Conservation (phyloP, 2,329 filamentous ascomycete species). For the Pseudogymnoascus sp. region DNA sequence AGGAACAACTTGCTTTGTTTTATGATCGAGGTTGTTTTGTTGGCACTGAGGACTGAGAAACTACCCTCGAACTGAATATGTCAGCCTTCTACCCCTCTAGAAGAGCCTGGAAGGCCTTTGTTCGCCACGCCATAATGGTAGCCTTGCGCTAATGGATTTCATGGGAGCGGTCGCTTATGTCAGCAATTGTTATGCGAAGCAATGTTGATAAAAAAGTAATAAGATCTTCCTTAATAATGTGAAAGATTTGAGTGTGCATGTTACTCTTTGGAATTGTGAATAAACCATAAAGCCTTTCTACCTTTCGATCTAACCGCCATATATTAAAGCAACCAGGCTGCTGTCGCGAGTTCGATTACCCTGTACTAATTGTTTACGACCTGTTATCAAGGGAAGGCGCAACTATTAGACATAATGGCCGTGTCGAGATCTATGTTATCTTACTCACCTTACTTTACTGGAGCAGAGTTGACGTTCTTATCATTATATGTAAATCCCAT, state of each 20-base stretch:
- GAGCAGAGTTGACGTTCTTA: not conserved
- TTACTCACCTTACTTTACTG: not conserved
- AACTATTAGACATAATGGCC: not conserved
- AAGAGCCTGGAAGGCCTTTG: not conserved
- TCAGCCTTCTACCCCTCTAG: slow-evolving; percentile 6
- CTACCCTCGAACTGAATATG: not conserved
- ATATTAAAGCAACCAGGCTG: not conserved
- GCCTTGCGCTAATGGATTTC: not conserved
- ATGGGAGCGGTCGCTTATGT: slow-evolving; percentile 15
- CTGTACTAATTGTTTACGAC: not conserved
- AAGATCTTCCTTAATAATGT: not conserved
- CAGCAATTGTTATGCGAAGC: not conserved
- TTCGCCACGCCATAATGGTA: slow-evolving; percentile 2
- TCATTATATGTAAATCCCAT: not conserved
- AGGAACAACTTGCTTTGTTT: not conserved
- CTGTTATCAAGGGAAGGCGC: not conserved
- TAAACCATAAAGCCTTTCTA: not conserved
- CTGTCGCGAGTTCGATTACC: not conserved
- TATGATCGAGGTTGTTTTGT: not conserved
- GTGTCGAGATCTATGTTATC: not conserved
- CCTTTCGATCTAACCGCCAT: not conserved
- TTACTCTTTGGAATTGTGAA: not conserved
- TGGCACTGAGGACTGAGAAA: not conserved
- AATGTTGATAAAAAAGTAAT: not conserved
- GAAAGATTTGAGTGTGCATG: not conserved